Evolutionary conservation across 495 filamentous ascomycete species (phyloP).

Genomic region (Halenospora varia): DNA sequence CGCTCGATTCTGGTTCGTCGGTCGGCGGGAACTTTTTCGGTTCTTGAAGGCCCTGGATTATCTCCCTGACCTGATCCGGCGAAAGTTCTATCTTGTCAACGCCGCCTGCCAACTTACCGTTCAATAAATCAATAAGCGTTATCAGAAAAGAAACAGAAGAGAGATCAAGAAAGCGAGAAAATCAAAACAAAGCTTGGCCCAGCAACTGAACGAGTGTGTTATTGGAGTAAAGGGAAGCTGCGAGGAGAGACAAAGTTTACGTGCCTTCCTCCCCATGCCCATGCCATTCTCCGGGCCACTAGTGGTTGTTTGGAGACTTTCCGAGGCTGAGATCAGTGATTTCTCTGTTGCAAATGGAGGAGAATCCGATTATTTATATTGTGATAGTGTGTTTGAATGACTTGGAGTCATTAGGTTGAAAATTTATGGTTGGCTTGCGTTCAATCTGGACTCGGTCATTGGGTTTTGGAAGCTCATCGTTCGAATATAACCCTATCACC

Average conservation of each 20-base stretch:
- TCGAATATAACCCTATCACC: conserved; percentile 1
- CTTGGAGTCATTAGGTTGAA: conserved; percentile 4
- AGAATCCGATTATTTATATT: not conserved
- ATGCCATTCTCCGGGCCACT: conserved; percentile 3
- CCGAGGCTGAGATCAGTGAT: not conserved
- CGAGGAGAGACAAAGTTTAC: not conserved
- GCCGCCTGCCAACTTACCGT: conserved; percentile 2
- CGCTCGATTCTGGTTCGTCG: conserved; percentile 11
- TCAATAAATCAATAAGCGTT: conserved; percentile 11
- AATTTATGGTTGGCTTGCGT: conserved; percentile 6
- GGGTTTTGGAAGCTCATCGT: conserved; percentile 1
- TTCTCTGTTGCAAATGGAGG: not conserved
- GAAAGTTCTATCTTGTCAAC: conserved; percentile 3
- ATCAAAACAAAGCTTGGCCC: conserved; percentile 3
- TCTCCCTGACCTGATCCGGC: conserved; percentile 1
- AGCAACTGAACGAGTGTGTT: conserved; percentile 2
- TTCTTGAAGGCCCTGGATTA: conserved; percentile 11
- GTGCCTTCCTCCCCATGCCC: conserved; percentile 3
- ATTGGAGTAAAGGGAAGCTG: conserved; percentile 2
- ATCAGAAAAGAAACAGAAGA: conserved; percentile 15
- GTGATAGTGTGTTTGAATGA: not conserved
- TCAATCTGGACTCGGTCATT: conserved; percentile 6
- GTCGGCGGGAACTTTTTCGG: conserved; percentile 10
- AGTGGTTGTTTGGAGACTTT: conserved; percentile 4
- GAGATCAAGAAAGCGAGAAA: conserved; percentile 12